Evolutionary conservation across 2,329 filamentous ascomycete species (phyloP), one percentile per base, ranked within the genome.

Genomic region (Botrytis byssoidea): DNA sequence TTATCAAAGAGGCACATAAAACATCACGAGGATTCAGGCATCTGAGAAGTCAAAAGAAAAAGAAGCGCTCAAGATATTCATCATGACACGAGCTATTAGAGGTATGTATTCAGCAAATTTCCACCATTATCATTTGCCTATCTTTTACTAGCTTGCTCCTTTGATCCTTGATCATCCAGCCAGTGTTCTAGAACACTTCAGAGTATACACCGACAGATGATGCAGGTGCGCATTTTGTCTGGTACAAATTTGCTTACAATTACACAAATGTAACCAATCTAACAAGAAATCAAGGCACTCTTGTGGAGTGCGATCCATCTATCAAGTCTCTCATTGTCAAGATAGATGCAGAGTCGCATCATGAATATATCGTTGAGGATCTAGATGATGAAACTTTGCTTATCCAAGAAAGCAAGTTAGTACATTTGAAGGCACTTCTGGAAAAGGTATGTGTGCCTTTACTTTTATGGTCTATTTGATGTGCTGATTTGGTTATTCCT

Each of bases 291-390:
- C 22, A 67, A 86, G 92, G 92, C 75, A 90, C 93, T 42, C 87
- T 95, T 76, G 90, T 95, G 82, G 89, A 94, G 82, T 94, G 92
- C 83, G 93, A 95, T 81, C 91, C 93, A n/a, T 93, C 92, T 63
- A 94, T 95, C 86, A 95, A 94, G 83, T 92, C 93, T 76, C 94
- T 95, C 85, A 91, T 95, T 79, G 86, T 93, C 78, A 92, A 90
- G 79, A 92, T 95, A 77, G 91, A 95, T 82, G 88, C 85, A 78
- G 85, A 88, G 73, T 86, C 87, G 77, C 44, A 29, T 29, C 90
- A 94, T 82, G 89, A 91, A 76, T 93, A 90, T 81, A 92, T 95
- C 80, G 92, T 94, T 75, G 92, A 94, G 79, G 92, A 94, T 76
- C 87, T 95, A 1, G 92, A 95, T 82, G 92, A 95, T 74, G 88